Percentiles rank a stretch among this genome's conserved stretches.
Evolutionary conservation across 225 moss, liverwort and hornwort species (phyloP).

Genomic region (Climacium dendroides): DNA sequence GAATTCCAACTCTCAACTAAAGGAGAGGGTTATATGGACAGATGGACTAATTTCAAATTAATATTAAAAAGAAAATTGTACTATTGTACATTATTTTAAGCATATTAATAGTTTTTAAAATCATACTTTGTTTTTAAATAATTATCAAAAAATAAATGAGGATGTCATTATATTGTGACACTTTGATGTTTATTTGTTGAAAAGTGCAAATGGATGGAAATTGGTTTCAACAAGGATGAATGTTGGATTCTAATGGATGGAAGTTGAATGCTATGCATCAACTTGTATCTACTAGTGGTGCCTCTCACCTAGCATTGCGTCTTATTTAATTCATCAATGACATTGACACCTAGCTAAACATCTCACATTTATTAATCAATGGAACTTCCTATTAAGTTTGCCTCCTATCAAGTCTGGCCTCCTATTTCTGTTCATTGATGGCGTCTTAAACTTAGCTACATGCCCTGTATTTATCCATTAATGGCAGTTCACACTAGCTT

Average conservation of each 20-base stretch:
- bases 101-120: neutral
- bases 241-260: fast-evolving
- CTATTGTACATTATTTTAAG: no score
- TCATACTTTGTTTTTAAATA: neutral
- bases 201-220: fast-evolving
- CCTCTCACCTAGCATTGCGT: neutral
- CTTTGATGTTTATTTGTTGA: neutral
- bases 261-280: no score
- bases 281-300: no score
- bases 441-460: no score
- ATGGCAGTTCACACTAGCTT: neutral
- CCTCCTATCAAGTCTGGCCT: no score
- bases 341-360: fast-evolving
- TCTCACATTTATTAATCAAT: neutral
- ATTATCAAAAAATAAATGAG: no score
- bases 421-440: no score
- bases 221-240: neutral
- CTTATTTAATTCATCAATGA: neutral
- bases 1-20: no score
- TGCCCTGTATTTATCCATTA: neutral
- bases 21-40: no score
- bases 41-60: neutral
- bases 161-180: no score
- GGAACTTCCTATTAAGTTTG: neutral
- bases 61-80: neutral